Base-by-base conservation (phyloP, 2,329 filamentous ascomycete genomes). In the Aulographum hederae region DNA sequence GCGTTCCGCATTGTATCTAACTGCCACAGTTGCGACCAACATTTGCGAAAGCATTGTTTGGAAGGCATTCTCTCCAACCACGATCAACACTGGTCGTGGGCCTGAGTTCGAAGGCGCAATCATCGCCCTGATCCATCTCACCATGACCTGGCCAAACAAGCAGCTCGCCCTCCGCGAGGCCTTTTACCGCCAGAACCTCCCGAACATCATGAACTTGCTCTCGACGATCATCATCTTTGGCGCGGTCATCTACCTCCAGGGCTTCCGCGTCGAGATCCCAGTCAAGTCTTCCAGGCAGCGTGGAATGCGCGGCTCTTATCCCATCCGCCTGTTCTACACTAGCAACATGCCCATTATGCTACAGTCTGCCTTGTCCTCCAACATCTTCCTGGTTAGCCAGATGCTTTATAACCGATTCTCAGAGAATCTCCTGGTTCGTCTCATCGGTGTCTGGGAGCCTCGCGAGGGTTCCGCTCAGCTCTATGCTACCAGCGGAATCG, bases 261-360 rank as follows among this genome's bases (percentile, higher is more conserved):
- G 89, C 43, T 95, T 98, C 82, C 89, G 89, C 45, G 89, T 98
- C 52, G 89, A 98, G 66, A 98, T 98, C 53, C 91, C 91, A 40
- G 89, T 98, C 70, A 98, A 98, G 76, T 94, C 85, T 38, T 86
- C 84, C 47, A 85, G 89, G 63, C 89, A 98, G 72, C 85, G 89
- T 69, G 89, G 89, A 60, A 89, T 92, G 56, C 86, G 89, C 50
- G 91, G 86, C 51, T 92, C 85, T 26, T 98, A 95, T 72, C 89
- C 89, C 49, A 74, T 98, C 57, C 86, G 91, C 52, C 80, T 98
- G 37, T 98, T 98, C 74, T 98, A 98, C 67, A 98, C 89, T 54
- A 94, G 85, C 57, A 98, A 98, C 78, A 98, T 98, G 91, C 89
- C 89, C 53, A 98, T 98, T 63, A 98, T 98, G 89, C 71, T 98